Percentiles rank a stretch among this genome's conserved stretches.
phyloP scores from a whole-genome alignment of 192 early-diverging fungal species.

The Rhizoclosmatium globosum region DNA sequence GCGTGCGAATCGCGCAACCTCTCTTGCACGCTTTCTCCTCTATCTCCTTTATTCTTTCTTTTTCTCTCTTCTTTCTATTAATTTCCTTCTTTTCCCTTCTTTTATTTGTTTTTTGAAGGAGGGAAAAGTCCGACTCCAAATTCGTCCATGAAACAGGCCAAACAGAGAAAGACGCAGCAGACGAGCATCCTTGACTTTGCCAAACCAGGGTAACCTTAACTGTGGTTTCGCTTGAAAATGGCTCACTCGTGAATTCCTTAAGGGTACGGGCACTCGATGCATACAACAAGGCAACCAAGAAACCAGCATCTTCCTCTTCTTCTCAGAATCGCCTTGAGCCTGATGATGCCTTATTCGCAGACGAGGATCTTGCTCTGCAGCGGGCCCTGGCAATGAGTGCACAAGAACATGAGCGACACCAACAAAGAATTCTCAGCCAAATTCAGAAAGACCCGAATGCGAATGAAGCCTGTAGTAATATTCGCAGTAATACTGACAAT shows the following conservation, averaged over 20 bases:
- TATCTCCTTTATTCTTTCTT: no score
- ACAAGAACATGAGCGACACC: slow-evolving; percentile 1
- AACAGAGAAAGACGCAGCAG: slow-evolving; percentile 5
- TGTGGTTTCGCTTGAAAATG: not conserved
- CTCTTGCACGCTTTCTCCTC: no score
- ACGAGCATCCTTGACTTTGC: slow-evolving; percentile 24
- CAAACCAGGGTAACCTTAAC: slow-evolving; percentile 12
- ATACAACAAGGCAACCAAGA: not conserved
- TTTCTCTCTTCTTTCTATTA: no score
- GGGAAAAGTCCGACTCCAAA: not conserved
- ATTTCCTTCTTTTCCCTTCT: no score
- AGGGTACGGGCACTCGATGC: slow-evolving; percentile 5
- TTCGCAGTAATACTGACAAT: not conserved
- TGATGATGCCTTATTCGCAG: not conserved
- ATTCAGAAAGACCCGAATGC: not conserved
- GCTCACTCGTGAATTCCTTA: not conserved
- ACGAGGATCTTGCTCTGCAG: slow-evolving; percentile 9
- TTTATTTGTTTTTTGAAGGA: no score
- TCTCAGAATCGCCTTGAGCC: not conserved
- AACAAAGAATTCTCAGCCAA: slow-evolving; percentile 3
- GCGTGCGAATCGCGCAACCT: no score
- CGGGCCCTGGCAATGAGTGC: slow-evolving; percentile 12
- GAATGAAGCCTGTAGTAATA: not conserved
- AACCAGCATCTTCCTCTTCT: not conserved
- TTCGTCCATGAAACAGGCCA: not conserved